Percentiles rank a stretch among this genome's conserved stretches.
Conservation (phyloP, 2,329 filamentous ascomycete genomes). For the Phialemoniopsis sp. region DNA sequence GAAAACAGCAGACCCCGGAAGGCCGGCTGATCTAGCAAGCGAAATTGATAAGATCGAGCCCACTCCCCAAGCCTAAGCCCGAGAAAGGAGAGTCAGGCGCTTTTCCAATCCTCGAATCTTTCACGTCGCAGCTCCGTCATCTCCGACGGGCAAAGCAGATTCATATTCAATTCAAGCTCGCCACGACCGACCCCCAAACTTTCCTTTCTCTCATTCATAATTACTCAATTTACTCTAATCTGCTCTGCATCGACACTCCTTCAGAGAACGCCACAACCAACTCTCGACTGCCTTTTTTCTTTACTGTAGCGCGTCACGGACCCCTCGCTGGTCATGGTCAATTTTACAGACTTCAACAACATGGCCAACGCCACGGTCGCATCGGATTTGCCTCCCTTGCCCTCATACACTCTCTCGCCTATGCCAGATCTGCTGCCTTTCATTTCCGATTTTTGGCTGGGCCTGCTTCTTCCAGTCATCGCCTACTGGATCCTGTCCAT, state of each 20-base stretch:
- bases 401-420: slow-evolving; percentile 69
- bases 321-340: slow-evolving; percentile 28
- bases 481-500: slow-evolving; percentile 87
- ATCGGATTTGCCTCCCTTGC: slow-evolving; percentile 76
- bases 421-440: slow-evolving; percentile 70
- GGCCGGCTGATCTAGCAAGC: slow-evolving; percentile 9
- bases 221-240: background rate
- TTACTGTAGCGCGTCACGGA: background rate
- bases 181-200: background rate
- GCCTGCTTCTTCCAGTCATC: slow-evolving; percentile 70
- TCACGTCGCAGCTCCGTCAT: too few relatives aligned
- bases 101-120: too few relatives aligned
- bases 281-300: background rate
- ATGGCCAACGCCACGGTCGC: slow-evolving; percentile 50
- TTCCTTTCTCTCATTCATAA: background rate
- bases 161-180: too few relatives aligned
- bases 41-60: slow-evolving; percentile 12
- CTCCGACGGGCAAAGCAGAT: too few relatives aligned
- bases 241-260: background rate
- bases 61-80: too few relatives aligned
- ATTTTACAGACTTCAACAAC: slow-evolving; percentile 26
- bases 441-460: slow-evolving; percentile 77
- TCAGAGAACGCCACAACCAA: slow-evolving; percentile 9
- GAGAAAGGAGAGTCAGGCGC: slow-evolving; percentile 1
- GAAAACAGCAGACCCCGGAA: slow-evolving; percentile 6